phyloP scores from a whole-genome alignment of 495 filamentous ascomycete genomes.

The Hypoxylon perforatum region DNA sequence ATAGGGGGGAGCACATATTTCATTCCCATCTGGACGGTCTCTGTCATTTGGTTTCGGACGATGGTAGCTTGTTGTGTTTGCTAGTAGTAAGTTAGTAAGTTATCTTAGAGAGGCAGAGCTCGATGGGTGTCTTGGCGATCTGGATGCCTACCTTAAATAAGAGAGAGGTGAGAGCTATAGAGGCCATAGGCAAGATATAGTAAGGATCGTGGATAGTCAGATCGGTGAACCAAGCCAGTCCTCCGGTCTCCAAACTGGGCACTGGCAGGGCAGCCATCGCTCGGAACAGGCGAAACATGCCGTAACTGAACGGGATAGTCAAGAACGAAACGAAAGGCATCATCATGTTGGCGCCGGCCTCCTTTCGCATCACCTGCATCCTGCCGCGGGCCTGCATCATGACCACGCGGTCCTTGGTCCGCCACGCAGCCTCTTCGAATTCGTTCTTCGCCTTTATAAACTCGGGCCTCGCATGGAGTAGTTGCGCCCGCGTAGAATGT shows the following conservation, averaged over 20 bases:
- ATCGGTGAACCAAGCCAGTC: constrained; percentile 81
- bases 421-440: constrained; percentile 57
- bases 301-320: constrained; percentile 78
- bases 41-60: constrained; percentile 40
- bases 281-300: constrained; percentile 79
- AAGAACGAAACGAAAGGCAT: constrained; percentile 68
- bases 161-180: constrained; percentile 48
- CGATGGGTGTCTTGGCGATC: constrained; percentile 36
- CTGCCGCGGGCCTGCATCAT: constrained; percentile 57
- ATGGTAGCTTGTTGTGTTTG: constrained; percentile 48
- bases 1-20: constrained; percentile 68
- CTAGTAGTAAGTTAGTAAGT: constrained; percentile 33
- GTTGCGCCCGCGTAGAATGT: constrained; percentile 64
- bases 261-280: constrained; percentile 83
- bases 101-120: background rate
- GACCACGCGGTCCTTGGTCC: constrained; percentile 53
- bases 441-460: constrained; percentile 60
- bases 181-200: constrained; percentile 73
- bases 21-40: constrained; percentile 63
- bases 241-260: constrained; percentile 76
- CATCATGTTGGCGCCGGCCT: constrained; percentile 63
- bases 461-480: constrained; percentile 59
- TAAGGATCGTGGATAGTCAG: constrained; percentile 81
- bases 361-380: constrained; percentile 59
- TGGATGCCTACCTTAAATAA: constrained; percentile 70